Conservation (phyloP, 352 stramenopile genomes). For the Phytophthora rubi region DNA sequence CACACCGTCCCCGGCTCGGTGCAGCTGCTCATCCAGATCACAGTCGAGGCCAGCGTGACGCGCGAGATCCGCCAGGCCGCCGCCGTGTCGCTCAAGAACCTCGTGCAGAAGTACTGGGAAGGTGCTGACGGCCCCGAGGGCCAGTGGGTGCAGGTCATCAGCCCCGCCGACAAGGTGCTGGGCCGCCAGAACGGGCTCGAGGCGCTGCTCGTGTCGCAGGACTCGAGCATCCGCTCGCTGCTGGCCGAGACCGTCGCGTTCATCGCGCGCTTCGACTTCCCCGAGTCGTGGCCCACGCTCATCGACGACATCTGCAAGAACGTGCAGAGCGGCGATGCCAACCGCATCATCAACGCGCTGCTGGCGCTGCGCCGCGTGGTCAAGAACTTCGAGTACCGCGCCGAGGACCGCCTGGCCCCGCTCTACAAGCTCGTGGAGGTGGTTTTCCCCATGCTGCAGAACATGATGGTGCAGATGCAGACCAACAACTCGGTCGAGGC, state of each 20-base stretch:
- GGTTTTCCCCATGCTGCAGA: constrained; percentile 93
- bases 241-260: constrained; percentile 95
- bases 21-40: constrained; percentile 85
- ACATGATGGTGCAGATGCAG: constrained; percentile 89
- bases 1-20: constrained; percentile 79
- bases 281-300: constrained; percentile 93
- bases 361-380: constrained; percentile 95
- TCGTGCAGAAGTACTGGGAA: constrained; percentile 95
- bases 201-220: constrained; percentile 52
- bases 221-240: constrained; percentile 61
- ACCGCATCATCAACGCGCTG: constrained; percentile 91
- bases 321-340: constrained; percentile 89
- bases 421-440: constrained; percentile 94
- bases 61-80: constrained; percentile 92
- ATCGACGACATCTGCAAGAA: constrained; percentile 89
- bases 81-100: constrained; percentile 96
- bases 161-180: constrained; percentile 68
- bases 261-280: constrained; percentile 96
- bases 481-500: constrained; percentile 91
- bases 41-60: constrained; percentile 70
- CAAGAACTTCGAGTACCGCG: constrained; percentile 99
- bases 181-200: constrained; percentile 80
- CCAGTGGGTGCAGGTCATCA: constrained; percentile 73
- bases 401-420: constrained; percentile 88
- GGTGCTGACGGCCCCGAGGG: constrained; percentile 74